Evolutionary conservation across 306 rosid genomes (phyloP).

Genomic region (Prunus padus): DNA sequence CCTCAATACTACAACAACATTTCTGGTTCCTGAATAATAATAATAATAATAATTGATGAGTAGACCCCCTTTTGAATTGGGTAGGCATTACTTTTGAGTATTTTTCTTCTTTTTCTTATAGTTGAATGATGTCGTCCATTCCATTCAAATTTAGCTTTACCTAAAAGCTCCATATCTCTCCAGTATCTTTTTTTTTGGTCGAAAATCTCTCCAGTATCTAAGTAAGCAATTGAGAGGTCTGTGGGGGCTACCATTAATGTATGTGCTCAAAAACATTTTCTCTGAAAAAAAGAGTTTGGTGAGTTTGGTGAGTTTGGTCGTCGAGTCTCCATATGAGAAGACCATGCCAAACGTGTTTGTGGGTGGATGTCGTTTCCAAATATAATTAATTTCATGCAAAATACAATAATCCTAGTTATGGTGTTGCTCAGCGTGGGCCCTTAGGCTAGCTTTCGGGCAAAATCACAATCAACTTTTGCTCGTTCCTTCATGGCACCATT

Average conservation of each 20-base stretch:
- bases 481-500: too few relatives aligned
- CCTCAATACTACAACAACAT: neutral
- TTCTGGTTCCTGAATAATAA: slow-evolving; percentile 13
- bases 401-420: too few relatives aligned
- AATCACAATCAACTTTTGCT: too few relatives aligned
- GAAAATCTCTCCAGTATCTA: too few relatives aligned
- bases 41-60: slow-evolving; percentile 3
- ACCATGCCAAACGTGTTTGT: neutral
- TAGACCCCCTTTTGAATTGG: slow-evolving; percentile 10
- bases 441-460: too few relatives aligned
- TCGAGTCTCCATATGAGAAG: too few relatives aligned
- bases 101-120: neutral
- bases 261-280: too few relatives aligned
- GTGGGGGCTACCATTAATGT: slow-evolving; percentile 16
- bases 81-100: neutral
- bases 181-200: too few relatives aligned
- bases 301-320: too few relatives aligned
- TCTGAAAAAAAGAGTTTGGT: too few relatives aligned
- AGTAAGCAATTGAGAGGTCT: neutral
- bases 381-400: too few relatives aligned
- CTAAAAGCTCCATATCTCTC: slow-evolving; percentile 10
- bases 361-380: slow-evolving; percentile 8
- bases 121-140: slow-evolving; percentile 9
- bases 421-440: too few relatives aligned
- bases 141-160: slow-evolving; percentile 23